A percentile compares a stretch with the other conserved stretches of the same genome.
Evolutionary conservation across 176 grass and related monocot species (phyloP).

Genomic region (Oryza officinalis): DNA sequence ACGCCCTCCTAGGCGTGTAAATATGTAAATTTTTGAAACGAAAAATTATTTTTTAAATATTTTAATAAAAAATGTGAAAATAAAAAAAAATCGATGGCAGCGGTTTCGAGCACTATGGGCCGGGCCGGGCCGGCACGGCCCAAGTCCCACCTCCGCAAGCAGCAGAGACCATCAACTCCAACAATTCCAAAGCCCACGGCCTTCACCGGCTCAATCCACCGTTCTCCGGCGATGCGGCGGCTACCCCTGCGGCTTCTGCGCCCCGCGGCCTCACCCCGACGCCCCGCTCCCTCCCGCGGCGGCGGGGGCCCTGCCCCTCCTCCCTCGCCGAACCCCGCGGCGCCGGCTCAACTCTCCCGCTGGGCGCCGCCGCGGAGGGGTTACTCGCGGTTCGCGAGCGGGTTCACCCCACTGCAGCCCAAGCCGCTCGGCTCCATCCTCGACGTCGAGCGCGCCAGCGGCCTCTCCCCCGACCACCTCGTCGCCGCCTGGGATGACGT

Average conservation of each 20-base stretch:
- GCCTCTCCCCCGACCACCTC: conserved; percentile 65
- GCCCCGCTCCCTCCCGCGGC: not conserved
- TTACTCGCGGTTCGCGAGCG: conserved; percentile 69
- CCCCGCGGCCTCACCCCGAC: conserved; percentile 15
- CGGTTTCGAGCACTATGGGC: no score
- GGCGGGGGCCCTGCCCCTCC: not conserved
- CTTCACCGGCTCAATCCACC: not conserved
- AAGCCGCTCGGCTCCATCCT: conserved; percentile 73
- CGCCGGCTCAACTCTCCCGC: conserved; percentile 32
- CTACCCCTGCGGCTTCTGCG: conserved; percentile 29
- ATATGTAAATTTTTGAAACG: no score
- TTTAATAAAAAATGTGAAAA: no score
- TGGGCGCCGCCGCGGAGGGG: conserved; percentile 41
- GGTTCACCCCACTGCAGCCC: conserved; percentile 74
- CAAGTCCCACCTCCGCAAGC: no score
- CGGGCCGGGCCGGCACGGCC: no score
- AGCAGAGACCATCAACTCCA: no score
- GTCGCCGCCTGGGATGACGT: conserved; percentile 92
- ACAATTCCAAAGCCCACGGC: not conserved
- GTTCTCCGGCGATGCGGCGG: conserved; percentile 40
- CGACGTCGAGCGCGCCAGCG: conserved; percentile 72
- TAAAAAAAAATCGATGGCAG: no score
- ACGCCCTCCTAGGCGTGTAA: no score
- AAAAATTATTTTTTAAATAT: no score
- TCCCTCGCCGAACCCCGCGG: not conserved